Evolutionary conservation across 129 eudicot species (phyloP), one percentile per base, ranked within the genome.

Genomic region (Escallonia herrerae): DNA sequence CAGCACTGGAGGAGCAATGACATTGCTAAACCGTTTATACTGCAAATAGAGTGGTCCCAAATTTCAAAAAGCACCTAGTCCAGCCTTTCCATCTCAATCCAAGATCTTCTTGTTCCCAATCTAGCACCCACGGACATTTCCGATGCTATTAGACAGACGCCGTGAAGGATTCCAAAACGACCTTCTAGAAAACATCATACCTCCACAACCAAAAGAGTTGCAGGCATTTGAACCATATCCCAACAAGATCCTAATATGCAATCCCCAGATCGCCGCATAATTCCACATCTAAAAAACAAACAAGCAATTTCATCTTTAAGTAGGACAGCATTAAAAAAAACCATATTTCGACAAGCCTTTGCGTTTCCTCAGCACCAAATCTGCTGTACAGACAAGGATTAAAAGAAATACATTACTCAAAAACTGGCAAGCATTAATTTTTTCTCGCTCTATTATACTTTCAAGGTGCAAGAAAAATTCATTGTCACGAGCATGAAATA

Each of bases 71-170:
- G 77, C 79, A 72, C 54, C 74, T 80, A 80, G 81, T 87, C 97
- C 97, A 80, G 93, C 91, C 78, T 79, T 75, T 75, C 77, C 58
- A 80, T 66, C 55, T 78, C 74, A 81, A 74, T 85, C 96, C 97
- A 81, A 71, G 85, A 90, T 76, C 81, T 80, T 68, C 85, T 71
- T 64, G 78, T 83, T 73, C 80, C 87, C 83, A 82, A 85, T 82
- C 82, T 86, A 87, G 91, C 91, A 84, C 82, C 89, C 85, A 76
- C 76, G 82, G 95, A 80, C 83, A 81, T 75, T 78, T 54, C 50
- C 37, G 74, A 84, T 79, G 84, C 91, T 64, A 89, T 83, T 80
- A 82, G 88, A 74, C 55, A 76, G 75, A 73, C 74, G 79, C 72
- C 77, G 64, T 60, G 57, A 79, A 62, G 73, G 74, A 62, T 73